A percentile compares a stretch with the other conserved stretches of the same genome.
Conservation (phyloP, 768 basidiomycete genomes). For the Naganishia randhawae region DNA sequence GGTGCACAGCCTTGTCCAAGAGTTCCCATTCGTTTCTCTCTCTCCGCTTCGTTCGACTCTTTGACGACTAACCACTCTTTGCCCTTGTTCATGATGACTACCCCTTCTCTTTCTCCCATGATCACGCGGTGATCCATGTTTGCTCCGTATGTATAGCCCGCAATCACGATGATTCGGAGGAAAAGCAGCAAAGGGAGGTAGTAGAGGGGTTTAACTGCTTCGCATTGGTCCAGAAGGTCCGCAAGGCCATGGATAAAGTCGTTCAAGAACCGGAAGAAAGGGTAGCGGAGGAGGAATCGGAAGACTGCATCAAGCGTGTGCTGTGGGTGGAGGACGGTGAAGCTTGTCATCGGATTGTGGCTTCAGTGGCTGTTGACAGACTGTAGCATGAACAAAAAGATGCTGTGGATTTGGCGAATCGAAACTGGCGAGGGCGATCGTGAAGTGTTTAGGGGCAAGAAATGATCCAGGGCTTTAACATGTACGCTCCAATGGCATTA, state of each 20-base stretch:
- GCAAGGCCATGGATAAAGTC: not conserved
- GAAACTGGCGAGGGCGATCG: no score
- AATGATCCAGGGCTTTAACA: no score
- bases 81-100: not conserved
- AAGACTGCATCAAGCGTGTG: not conserved
- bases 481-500: no score
- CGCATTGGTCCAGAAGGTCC: not conserved
- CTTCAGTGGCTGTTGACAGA: no score
- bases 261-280: not conserved
- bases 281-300: not conserved
- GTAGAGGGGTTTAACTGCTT: not conserved
- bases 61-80: not conserved
- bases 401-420: no score
- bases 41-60: not conserved
- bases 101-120: not conserved
- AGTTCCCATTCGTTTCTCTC: not conserved
- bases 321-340: not conserved
- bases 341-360: not conserved
- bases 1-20: not conserved
- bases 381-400: no score
- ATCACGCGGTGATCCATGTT: not conserved
- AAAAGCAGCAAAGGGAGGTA: not conserved
- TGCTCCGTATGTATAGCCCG: not conserved
- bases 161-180: not conserved
- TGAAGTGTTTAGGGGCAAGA: no score